A percentile compares a stretch with the other conserved stretches of the same genome.
Conservation (phyloP, 192 early-diverging fungal species). For the Coemansia sp. region DNA sequence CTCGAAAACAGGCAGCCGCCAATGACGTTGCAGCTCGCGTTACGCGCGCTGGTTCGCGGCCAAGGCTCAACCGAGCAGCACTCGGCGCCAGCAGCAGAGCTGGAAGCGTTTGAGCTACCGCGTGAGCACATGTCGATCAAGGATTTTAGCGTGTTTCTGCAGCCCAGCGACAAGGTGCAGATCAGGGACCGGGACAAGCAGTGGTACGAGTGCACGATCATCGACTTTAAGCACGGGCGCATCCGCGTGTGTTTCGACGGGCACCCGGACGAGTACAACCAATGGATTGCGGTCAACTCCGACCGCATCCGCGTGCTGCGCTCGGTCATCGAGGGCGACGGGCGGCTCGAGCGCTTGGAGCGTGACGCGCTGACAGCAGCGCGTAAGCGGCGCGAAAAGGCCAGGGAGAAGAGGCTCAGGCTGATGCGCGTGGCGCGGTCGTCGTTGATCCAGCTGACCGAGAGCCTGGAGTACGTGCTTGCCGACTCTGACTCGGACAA, state of each 20-base stretch:
- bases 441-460: conserved; percentile 40
- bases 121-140: conserved; percentile 47
- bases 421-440: conserved; percentile 21
- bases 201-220: conserved; percentile 54
- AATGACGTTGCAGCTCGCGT: conserved; percentile 37
- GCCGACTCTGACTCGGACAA: conserved; percentile 4
- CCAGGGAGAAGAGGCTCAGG: conserved; percentile 25
- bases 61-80: conserved; percentile 18
- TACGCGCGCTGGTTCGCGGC: conserved; percentile 18
- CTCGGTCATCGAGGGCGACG: conserved; percentile 35
- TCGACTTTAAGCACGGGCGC: conserved; percentile 42
- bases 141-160: conserved; percentile 50
- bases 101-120: conserved; percentile 43
- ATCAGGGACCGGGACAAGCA: conserved; percentile 51
- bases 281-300: conserved; percentile 53
- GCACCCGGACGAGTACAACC: conserved; percentile 37
- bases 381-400: conserved; percentile 29
- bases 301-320: conserved; percentile 50
- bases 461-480: conserved; percentile 51
- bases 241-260: conserved; percentile 49
- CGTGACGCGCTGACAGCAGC: conserved; percentile 25
- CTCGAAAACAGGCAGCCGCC: conserved; percentile 25
- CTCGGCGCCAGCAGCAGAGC: conserved; percentile 9
- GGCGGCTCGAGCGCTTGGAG: conserved; percentile 39
- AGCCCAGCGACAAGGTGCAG: conserved; percentile 38